These are phyloP conservation scores for Endoconidiophora laricicola DNA, from an alignment of 2,329 filamentous ascomycete species.

Conservation along the genomic window DNA sequence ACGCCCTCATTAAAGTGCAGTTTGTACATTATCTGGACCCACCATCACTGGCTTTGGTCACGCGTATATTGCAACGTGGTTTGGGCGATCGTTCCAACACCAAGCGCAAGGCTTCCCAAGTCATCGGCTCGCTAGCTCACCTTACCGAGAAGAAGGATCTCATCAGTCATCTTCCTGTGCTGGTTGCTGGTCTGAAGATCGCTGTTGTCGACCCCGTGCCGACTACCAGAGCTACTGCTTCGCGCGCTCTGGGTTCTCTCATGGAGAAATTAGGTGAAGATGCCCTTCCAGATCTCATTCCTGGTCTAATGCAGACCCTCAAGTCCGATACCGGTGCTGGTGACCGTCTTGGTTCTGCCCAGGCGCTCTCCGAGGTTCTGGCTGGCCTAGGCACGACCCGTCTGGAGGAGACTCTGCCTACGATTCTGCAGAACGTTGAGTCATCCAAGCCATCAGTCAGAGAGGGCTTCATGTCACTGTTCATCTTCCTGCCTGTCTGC, in stretches of 20 bases:
- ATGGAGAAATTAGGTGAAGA: conserved; percentile 97
- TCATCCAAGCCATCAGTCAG: conserved; percentile 80
- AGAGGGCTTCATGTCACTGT: conserved; percentile 98
- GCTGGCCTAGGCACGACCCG: conserved; percentile 84
- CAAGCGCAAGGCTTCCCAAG: conserved; percentile 90
- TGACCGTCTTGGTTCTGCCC: conserved; percentile 86
- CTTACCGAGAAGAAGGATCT: conserved; percentile 93
- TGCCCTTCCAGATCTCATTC: conserved; percentile 88
- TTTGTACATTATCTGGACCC: conserved; percentile 98
- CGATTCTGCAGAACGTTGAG: conserved; percentile 87
- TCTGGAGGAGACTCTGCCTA: conserved; percentile 88
- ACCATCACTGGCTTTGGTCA: conserved; percentile 84
- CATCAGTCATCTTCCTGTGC: conserved; percentile 72
- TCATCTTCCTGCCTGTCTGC: conserved; percentile 97
- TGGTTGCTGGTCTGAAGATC: conserved; percentile 75
- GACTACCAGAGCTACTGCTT: conserved; percentile 87
- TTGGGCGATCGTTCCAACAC: conserved; percentile 81
- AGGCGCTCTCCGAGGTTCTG: conserved; percentile 90
- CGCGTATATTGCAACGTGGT: conserved; percentile 86
- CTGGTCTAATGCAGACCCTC: conserved; percentile 91
- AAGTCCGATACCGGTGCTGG: conserved; percentile 94
- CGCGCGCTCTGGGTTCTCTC: conserved; percentile 87
- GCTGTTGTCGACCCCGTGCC: conserved; percentile 92
- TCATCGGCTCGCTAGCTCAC: conserved; percentile 94
- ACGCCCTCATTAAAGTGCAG: conserved; percentile 90